These are phyloP conservation scores for Jamesozyma lodderae DNA, from an alignment of 805 yeast species.

Conservation along the genomic window DNA sequence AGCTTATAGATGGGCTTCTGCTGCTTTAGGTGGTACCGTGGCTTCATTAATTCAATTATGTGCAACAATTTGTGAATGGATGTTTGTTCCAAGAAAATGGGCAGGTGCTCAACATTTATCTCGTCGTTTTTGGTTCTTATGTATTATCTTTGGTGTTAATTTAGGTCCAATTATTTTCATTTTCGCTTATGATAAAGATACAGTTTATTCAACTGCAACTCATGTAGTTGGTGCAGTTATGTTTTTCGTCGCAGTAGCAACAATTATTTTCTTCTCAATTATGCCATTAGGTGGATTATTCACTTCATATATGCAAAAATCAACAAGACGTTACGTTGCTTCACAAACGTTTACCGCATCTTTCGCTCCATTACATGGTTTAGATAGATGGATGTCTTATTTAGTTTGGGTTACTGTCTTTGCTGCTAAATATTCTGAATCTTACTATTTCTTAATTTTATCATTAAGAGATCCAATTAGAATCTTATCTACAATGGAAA, in stretches of 20 bases:
- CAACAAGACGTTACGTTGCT: constrained; percentile 80
- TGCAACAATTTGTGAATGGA: constrained; percentile 90
- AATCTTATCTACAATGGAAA: constrained; percentile 68
- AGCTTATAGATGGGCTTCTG: constrained; percentile 87
- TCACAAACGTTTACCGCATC: constrained; percentile 95
- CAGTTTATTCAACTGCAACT: constrained; percentile 61
- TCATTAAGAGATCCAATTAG: constrained; percentile 93
- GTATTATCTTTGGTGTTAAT: constrained; percentile 57
- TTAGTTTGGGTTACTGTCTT: constrained; percentile 84
- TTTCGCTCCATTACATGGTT: constrained; percentile 68
- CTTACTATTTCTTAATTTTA: constrained; percentile 83
- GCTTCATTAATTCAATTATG: constrained; percentile 73
- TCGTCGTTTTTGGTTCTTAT: constrained; percentile 73
- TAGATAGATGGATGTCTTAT: constrained; percentile 95
- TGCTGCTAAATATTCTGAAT: constrained; percentile 80
- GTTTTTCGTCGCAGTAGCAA: constrained; percentile 79
- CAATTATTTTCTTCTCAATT: constrained; percentile 76
- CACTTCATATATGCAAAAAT: constrained; percentile 82
- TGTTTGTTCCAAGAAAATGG: constrained; percentile 95
- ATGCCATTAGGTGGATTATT: constrained; percentile 97
- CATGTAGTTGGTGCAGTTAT: constrained; percentile 73
- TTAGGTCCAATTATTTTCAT: constrained; percentile 82
- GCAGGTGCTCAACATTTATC: constrained; percentile 97
- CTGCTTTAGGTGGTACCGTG: constrained; percentile 85
- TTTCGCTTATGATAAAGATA: constrained; percentile 68